Base-by-base conservation (phyloP, 1,139 yeast species). In the Hansenula sp. region DNA sequence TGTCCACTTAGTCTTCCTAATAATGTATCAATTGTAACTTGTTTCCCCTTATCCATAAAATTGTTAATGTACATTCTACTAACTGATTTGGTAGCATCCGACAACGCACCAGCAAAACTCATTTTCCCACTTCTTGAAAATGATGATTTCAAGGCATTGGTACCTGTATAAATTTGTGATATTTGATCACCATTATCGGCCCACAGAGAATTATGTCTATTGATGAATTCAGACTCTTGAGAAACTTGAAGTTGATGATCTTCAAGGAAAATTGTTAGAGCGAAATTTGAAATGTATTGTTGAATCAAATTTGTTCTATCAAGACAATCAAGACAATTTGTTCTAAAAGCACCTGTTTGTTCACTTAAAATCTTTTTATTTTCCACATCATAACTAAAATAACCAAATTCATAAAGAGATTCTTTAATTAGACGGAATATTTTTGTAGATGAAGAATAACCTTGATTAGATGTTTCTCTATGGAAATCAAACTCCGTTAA, bases 111-210 rank as follows among this genome's bases (percentile, higher is more conserved):
- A 0, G 97, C 97, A 45, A 94, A 66, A 41, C 90, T 88, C 96
- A 89, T 88, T 56, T 89, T 90, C 16, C 98, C 98, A 32, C 88
- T 83, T 57, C 98, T 74, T 2, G 97, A 85, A 58, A 84, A 92
- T 5, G 96, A 87, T 0, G 97, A 87, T 60, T 94, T 94, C 38
- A 94, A 69, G 0, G 98, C 98, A 59, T 92, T 90, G 0, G 98
- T 94, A 7, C 98, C 98, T 0, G 98, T 92, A 59, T 94, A 94
- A 24, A 92, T 92, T 60, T 89, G 97, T 1, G 97, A 89, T 10
- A 94, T 77, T 45, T 94, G 96, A 62, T 94, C 98, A 36, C 98
- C 99, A 60, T 92, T 90, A 61, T 94, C 97, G 0, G 98, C 99
- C 98, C 98, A 94, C 19, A 92, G 65, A 4, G 82, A 70, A 53